Evolutionary conservation across 176 grass and related monocot species (phyloP), one percentile per base, ranked within the genome.

Genomic region (Poa pratensis): DNA sequence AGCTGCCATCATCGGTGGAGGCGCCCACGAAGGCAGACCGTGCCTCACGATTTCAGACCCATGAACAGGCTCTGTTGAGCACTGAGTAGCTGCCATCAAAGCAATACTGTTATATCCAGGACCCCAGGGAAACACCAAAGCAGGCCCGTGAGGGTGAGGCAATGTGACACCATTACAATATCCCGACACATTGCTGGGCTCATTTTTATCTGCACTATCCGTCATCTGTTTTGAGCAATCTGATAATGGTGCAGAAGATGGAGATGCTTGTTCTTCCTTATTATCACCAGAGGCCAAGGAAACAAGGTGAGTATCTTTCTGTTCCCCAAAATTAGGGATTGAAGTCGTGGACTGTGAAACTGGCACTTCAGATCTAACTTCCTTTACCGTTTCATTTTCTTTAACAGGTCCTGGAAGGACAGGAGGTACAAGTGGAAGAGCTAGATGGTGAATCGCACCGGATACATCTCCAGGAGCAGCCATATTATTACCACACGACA

Each of bases 221-320:
- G 78, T 40, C 71, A 75, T 75, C 54, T 57, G 71, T 70, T 88
- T 93, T 5, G 76, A 82, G 61, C 48, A 80, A 63, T 58, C 80
- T 17, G 78, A 80, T 28, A 34, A 63, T 57, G 53, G 50, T 34
- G 49, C 71, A 59, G 80, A 92, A 55, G 89, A 86, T 63, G 61
- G 68, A 86, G 87, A 87, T 48, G 87, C 88, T 24, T 86, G 84
- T 26, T 90, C 91, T 49, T 94, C 87, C 58, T 34, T 95, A 13
- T 75, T 87, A 67, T 88, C 86, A 43, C 83, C 71, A 68, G 58
- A 82, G 51, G 39, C 28, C 26, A 81, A 75, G 10, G 87, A 84
- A 88, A 27, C 78, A 79, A 87, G 11, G 71, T 82, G 16, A 60
- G 49, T 53, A 19, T 84, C 82, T 10, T 79, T 93, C 52, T 90